These are phyloP conservation scores for Fusarium sp. DNA, from an alignment of 2,329 filamentous ascomycete species.

Conservation along the genomic window DNA sequence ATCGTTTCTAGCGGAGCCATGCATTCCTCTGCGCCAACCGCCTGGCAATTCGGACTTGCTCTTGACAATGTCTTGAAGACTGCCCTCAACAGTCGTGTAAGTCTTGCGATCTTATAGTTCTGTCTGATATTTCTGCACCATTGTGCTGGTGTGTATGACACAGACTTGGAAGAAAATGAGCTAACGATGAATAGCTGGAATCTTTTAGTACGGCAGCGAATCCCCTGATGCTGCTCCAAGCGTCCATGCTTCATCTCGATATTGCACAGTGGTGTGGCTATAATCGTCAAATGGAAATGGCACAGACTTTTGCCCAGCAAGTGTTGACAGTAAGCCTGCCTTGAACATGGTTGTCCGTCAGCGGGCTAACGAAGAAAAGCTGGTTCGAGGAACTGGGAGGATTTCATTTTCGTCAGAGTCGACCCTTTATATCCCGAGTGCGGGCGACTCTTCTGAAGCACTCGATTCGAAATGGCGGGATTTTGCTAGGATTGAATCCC, in stretches of 20 bases:
- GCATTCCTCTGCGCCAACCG: constrained; percentile 25
- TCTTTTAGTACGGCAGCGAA: constrained; percentile 11
- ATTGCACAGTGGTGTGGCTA: constrained; percentile 40
- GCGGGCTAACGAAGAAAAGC: constrained; percentile 19
- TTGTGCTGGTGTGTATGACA: neutral
- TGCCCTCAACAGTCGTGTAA: constrained; percentile 30
- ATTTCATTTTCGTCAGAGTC: constrained; percentile 34
- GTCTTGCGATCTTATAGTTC: neutral
- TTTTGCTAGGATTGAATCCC: constrained; percentile 32
- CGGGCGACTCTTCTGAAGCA: constrained; percentile 23
- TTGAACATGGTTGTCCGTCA: neutral
- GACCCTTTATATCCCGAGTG: constrained; percentile 19
- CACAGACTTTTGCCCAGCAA: constrained; percentile 31
- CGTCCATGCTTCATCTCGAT: constrained; percentile 38
- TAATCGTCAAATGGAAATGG: constrained; percentile 29
- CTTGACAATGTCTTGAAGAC: constrained; percentile 30
- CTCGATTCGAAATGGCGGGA: constrained; percentile 37
- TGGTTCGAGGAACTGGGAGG: constrained; percentile 35
- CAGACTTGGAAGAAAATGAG: neutral
- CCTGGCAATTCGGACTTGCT: constrained; percentile 41
- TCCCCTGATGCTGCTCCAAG: constrained; percentile 37
- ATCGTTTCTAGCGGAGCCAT: constrained; percentile 37
- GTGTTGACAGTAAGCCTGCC: constrained; percentile 29
- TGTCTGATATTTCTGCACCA: neutral
- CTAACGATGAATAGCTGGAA: constrained; percentile 25